Base-by-base conservation (phyloP, 345 rosid species). In the Citrus sp. region DNA sequence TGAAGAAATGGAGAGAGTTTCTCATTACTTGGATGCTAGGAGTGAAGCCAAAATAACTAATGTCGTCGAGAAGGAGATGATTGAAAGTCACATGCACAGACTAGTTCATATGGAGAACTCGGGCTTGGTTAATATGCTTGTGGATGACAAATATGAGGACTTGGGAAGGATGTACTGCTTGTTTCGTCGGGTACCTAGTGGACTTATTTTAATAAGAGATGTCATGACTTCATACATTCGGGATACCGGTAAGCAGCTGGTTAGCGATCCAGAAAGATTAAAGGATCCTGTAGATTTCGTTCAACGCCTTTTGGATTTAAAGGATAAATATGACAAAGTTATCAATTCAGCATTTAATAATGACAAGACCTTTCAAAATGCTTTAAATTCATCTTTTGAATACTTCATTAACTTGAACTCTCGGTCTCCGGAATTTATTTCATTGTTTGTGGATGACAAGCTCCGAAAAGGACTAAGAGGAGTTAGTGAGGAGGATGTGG, bases 281-380 rank as follows among this genome's bases (percentile, higher is more conserved):
- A 89, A 91, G 84, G 92, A 91, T 83, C 93, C 93, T 12, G 93
- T 89, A 63, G 95, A 91, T 66, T 91, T 91, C 77, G 95, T 91
- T n/a, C 95, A 91, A 81, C 89, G 86, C 51, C 82, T 91, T 38
- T 80, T 91, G 87, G 92, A 91, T 85, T 84, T 85, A 71, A 88
- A 88, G 76, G 93, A 89, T 76, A 91, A 91, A 83, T 87, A 89
- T 54, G 95, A 91, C 69, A 84, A 78, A 69, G 85, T 91, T 74
- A 91, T 89, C 74, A 82, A 73, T 84, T 74, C 77, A 55, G 89
- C 93, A 65, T 91, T 91, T 80, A 79, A 24, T 81, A 89, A 88
- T 38, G 93, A 89, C 80, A 91, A 91, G 83, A 84, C 91, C 28
- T 91, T 91, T 82, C 95, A 87, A 82, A 91, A 91, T 86, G 95